Conservation (phyloP, 1,284 basidiomycete species). For the Anthracocystis panici-leucophaei region DNA sequence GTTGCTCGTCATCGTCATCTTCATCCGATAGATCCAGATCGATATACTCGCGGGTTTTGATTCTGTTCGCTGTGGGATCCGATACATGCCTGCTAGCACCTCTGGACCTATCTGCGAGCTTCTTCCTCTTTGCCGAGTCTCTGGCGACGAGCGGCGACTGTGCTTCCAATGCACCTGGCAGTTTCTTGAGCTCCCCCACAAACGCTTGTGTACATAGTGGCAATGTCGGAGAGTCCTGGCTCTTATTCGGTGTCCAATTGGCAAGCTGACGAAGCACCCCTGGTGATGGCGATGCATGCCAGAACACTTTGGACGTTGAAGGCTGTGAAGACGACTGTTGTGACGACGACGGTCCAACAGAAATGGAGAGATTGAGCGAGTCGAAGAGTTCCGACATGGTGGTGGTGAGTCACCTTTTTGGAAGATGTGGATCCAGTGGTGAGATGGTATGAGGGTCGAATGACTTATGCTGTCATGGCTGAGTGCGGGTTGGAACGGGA, state of each 20-base stretch:
- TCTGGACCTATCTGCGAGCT: slow-evolving; percentile 12
- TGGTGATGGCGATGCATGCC: slow-evolving; percentile 51
- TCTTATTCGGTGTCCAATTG: slow-evolving; percentile 37
- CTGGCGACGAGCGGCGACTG: slow-evolving; percentile 39
- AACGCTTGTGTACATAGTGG: slow-evolving; percentile 52
- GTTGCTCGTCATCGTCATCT: slow-evolving; percentile 17
- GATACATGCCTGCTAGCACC: slow-evolving; percentile 18
- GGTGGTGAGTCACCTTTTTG: not conserved
- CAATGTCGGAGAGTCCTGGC: slow-evolving; percentile 43
- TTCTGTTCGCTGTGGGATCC: slow-evolving; percentile 17
- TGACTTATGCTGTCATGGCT: slow-evolving; percentile 24
- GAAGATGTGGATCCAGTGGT: not conserved
- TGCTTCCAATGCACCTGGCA: slow-evolving; percentile 27
- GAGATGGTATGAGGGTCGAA: not conserved
- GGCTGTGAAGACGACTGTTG: slow-evolving; percentile 51
- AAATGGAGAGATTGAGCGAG: slow-evolving; percentile 46
- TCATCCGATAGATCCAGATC: slow-evolving; percentile 24
- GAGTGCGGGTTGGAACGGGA: not conserved
- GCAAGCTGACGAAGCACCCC: slow-evolving; percentile 31
- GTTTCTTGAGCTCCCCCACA: slow-evolving; percentile 47
- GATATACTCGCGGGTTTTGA: slow-evolving; percentile 17
- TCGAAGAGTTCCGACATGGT: slow-evolving; percentile 55
- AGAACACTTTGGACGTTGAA: slow-evolving; percentile 48
- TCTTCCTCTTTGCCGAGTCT: slow-evolving; percentile 33
- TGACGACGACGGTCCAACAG: slow-evolving; percentile 36